Evolutionary conservation across 495 filamentous ascomycete species (phyloP), one percentile per base, ranked within the genome.

Genomic region (Polyplosphaeria fusca): DNA sequence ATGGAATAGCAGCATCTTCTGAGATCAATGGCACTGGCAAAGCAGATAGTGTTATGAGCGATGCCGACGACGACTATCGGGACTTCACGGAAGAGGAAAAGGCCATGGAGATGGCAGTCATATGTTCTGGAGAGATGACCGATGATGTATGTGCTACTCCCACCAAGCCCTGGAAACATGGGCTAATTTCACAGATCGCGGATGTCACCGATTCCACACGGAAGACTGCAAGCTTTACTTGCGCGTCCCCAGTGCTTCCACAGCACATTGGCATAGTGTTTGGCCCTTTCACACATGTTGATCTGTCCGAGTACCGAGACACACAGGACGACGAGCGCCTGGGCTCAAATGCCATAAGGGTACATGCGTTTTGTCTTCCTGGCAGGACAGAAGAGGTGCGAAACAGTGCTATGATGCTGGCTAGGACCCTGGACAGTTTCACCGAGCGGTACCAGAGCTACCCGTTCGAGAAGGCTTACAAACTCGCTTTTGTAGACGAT

Each of bases 401-500:
- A 55, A 89, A 95, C 61, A 91, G 89, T 13, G 94, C 90, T 68
- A 82, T 86, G 65, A 83, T 84, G 12, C 77, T 88, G 63, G 80
- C 85, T 5, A 82, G 79, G 46, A 88, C 89, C 0, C 82, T 95
- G 27, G 93, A 98, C 66, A 85, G 84, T 67, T 91, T 97, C 61
- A 88, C 85, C 0, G 77, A 89, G 48, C 85, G 83, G 3, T 96
- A 89, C 60, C 88, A 88, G 14, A 83, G 85, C 1, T 97, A 91
- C 69, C 89, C 91, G 0, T 96, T 89, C 62, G 79, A 83, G 32
- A 87, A 82, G 20, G 46, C 59, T 60, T 96, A 93, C 75, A 93
- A 92, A 61, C 72, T 97, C 38, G 90, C 87, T 66, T 99, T 97
- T 58, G 85, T 97, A 32, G 93, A 99, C 57, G 94, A 97, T 69